Percentiles rank a stretch among this genome's conserved stretches.
These are phyloP conservation scores for Penicillium sp. DNA, from an alignment of 2,329 filamentous ascomycete species.

Conservation along the genomic window DNA sequence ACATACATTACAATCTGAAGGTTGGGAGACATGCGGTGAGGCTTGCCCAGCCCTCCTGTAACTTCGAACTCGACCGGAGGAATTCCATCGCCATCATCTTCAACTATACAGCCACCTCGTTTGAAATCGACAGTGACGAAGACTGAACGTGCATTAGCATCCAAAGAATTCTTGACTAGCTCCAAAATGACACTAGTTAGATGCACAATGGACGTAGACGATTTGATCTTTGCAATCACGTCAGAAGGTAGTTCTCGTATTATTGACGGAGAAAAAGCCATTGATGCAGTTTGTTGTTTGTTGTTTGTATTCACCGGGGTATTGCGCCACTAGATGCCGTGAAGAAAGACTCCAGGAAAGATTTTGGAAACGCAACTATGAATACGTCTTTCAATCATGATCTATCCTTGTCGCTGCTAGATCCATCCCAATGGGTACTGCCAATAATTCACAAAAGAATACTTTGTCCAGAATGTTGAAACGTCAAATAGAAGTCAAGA, in stretches of 20 bases:
- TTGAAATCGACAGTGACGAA: conserved; percentile 70
- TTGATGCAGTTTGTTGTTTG: conserved; percentile 7
- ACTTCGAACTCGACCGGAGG: conserved; percentile 67
- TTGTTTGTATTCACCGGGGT: conserved; percentile 4
- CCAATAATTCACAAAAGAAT: background rate
- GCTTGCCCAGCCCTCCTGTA: conserved; percentile 67
- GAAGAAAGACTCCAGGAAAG: background rate
- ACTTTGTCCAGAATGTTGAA: background rate
- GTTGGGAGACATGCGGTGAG: conserved; percentile 57
- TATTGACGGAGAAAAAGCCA: conserved; percentile 25
- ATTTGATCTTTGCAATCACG: conserved; percentile 76
- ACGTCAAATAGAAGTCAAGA: conserved; percentile 1
- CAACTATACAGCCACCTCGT: conserved; percentile 72
- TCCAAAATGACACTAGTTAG: conserved; percentile 69
- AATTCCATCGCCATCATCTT: conserved; percentile 84
- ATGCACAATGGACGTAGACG: conserved; percentile 74
- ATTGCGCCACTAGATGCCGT: background rate
- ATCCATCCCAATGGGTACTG: background rate
- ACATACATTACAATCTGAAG: background rate
- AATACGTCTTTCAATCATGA: background rate
- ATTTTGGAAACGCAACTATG: background rate
- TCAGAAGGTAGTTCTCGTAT: conserved; percentile 69
- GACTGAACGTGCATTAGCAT: conserved; percentile 69
- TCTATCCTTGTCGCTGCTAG: background rate
- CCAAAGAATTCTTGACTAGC: conserved; percentile 78